Percentiles rank a stretch among this genome's conserved stretches.
Evolutionary conservation across 257 asterid species (phyloP).

Genomic region (Striga asiatica): DNA sequence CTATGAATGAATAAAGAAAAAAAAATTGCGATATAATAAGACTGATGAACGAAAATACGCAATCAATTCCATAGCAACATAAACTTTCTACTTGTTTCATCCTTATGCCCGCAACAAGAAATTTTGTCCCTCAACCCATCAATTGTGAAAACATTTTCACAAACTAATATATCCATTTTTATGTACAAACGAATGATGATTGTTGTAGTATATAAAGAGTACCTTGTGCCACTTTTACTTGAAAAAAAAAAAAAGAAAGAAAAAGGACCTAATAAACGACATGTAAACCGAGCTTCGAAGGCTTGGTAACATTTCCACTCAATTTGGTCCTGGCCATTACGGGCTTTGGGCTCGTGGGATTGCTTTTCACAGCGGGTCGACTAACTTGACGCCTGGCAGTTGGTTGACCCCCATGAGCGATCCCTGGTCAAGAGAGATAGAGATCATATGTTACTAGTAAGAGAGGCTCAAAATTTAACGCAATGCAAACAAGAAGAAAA

Average conservation of each 20-base stretch:
- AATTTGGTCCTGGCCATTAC: constrained; percentile 29
- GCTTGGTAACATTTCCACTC: constrained; percentile 23
- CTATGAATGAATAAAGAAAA: no score
- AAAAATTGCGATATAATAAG: neutral
- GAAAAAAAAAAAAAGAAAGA: constrained; percentile 5
- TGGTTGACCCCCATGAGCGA: constrained; percentile 26
- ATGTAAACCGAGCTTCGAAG: constrained; percentile 25
- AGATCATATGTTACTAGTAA: no score
- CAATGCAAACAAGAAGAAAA: no score
- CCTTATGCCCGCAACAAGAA: neutral
- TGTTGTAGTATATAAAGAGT: constrained; percentile 15
- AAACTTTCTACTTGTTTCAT: neutral
- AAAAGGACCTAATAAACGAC: no score
- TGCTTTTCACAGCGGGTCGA: constrained; percentile 32
- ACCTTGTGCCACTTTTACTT: constrained; percentile 5
- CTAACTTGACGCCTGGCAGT: constrained; percentile 34
- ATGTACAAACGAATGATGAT: constrained; percentile 22
- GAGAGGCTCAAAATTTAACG: no score
- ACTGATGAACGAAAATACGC: neutral
- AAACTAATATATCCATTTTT: no score
- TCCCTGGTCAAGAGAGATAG: constrained; percentile 41
- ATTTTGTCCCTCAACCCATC: neutral
- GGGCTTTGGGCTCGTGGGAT: constrained; percentile 37
- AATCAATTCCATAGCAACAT: constrained; percentile 12
- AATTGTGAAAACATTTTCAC: no score